Evolutionary conservation across 306 rosid species (phyloP).

Genomic region (Malus fusca): DNA sequence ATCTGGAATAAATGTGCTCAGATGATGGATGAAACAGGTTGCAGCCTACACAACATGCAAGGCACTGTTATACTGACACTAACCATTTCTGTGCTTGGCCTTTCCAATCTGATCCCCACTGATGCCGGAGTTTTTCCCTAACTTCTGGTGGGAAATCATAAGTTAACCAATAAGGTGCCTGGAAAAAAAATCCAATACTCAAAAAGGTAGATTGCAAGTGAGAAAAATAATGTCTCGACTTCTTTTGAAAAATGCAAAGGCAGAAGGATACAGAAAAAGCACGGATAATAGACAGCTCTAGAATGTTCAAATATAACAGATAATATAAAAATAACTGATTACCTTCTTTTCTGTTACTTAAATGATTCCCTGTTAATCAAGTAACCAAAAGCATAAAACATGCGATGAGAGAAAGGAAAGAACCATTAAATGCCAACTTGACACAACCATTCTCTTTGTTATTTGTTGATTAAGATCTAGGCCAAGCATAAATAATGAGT

Average conservation of each 20-base stretch:
- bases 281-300: neutral
- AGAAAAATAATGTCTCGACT: neutral
- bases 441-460: neutral
- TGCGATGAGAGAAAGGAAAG: neutral
- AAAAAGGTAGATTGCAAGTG: neutral
- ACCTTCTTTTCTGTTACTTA: too few relatives aligned
- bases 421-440: neutral
- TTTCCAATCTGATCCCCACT: constrained; percentile 87
- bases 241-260: neutral
- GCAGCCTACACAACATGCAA: neutral
- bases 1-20: neutral
- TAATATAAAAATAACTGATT: neutral
- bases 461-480: neutral
- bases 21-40: constrained; percentile 7
- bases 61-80: constrained; percentile 11
- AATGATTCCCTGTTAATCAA: neutral
- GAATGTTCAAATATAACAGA: neutral
- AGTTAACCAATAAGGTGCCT: constrained; percentile 84
- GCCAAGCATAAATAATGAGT: neutral
- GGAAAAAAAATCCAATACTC: constrained; percentile 7
- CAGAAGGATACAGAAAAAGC: neutral
- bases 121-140: constrained; percentile 54
- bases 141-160: constrained; percentile 86
- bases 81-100: constrained; percentile 96
- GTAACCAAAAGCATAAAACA: neutral